Base-by-base conservation (phyloP, 2,329 filamentous ascomycete genomes). In the Xylariaceae sp. region DNA sequence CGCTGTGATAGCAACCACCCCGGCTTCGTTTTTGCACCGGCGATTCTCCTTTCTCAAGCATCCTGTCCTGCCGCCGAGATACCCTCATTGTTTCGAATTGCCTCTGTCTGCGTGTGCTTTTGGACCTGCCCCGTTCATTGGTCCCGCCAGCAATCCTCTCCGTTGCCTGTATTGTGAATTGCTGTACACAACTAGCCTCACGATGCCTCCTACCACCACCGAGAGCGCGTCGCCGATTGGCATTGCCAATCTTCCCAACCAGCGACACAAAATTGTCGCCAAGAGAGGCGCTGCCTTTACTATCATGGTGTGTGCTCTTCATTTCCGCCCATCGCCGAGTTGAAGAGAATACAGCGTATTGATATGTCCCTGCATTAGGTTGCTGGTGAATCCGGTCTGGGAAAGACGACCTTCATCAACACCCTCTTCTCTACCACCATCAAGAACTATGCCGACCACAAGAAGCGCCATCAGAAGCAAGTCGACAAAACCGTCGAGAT, bases 401-500 rank as follows among this genome's bases (percentile, higher is more conserved):
- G 94, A 79, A 99, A 99, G 84, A 99, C 95, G 22, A 99, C 94
- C 66, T 99, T 99, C 77, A 97, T 99, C 85, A 99, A 99, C 85
- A 99, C 94, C 53, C 86, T 99, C 54, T 99, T 99, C 82, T 99
- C 94, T 57, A 99, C 95, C 61, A 99, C 94, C 65, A 99, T 99
- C 83, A 99, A 99, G 83, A 99, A 97, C 83, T 99, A 99, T 74
- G 94, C 94, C 82, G 94, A 99, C 75, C 92, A 99, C 83, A 96
- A 96, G 82, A 89, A 90, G 75, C 89, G 94, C 69, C 94, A 99
- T 75, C 89, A 94, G 76, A 99, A 99, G 85, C 94, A 99, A 80
- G 84, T 97, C 62, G 94, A 99, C 79, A 97, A 97, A 83, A 99
- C 94, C 11, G 94, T 99, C 59, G 95, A 99, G 79, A 99, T 99